phyloP scores from a whole-genome alignment of 192 early-diverging fungal genomes.

The Linnemannia schmuckeri region DNA sequence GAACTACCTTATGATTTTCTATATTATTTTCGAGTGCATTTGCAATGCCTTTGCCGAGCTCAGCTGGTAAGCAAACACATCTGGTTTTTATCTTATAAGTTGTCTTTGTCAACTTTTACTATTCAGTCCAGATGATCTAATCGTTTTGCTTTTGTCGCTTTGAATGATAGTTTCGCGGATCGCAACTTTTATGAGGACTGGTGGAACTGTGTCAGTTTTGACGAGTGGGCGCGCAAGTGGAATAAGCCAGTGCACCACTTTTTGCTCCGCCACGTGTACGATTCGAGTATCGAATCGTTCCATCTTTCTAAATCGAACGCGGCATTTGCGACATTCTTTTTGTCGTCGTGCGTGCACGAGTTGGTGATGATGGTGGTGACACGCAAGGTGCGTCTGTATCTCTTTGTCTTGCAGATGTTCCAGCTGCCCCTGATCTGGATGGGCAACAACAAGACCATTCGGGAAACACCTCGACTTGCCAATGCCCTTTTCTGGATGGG shows the following conservation, averaged over 20 bases:
- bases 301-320: slow-evolving; percentile 78
- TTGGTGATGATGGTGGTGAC: slow-evolving; percentile 81
- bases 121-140: not conserved
- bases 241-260: slow-evolving; percentile 97
- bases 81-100: not conserved
- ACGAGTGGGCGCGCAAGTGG: slow-evolving; percentile 97
- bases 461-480: slow-evolving; percentile 73
- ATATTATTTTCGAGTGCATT: slow-evolving; percentile 97
- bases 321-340: slow-evolving; percentile 84
- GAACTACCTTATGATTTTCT: slow-evolving; percentile 92
- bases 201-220: slow-evolving; percentile 93
- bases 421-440: slow-evolving; percentile 92
- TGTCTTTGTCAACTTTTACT: slow-evolving; percentile 1
- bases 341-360: slow-evolving; percentile 86
- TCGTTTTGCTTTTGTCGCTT: not conserved
- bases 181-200: slow-evolving; percentile 99
- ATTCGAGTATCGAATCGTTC: slow-evolving; percentile 80
- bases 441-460: slow-evolving; percentile 69
- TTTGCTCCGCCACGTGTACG: slow-evolving; percentile 91
- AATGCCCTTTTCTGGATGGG: slow-evolving; percentile 93
- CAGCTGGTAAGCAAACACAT: slow-evolving; percentile 66
- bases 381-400: slow-evolving; percentile 77
- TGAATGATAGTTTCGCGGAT: slow-evolving; percentile 81
- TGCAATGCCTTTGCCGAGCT: slow-evolving; percentile 97
- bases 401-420: slow-evolving; percentile 88